These are phyloP conservation scores for Vitellaria paradoxa DNA, from an alignment of 179 eudicot species.

Conservation along the genomic window DNA sequence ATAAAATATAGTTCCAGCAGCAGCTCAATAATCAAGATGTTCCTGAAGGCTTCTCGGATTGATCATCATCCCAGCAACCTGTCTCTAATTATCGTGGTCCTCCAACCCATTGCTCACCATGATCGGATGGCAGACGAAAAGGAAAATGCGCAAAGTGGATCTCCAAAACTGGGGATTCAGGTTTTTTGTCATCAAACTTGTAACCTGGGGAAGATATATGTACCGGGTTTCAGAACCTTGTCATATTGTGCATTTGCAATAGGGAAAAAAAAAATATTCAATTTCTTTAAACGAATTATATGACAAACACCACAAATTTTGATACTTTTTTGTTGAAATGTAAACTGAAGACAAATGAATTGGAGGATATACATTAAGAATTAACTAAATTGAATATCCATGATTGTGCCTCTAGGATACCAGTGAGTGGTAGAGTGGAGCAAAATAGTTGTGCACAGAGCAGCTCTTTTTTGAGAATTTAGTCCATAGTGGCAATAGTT, in stretches of 20 bases:
- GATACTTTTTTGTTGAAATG: not conserved
- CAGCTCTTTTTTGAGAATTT: no score
- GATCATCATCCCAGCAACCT: not conserved
- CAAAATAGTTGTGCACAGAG: no score
- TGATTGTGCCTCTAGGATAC: no score
- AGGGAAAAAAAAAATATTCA: not conserved
- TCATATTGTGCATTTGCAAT: not conserved
- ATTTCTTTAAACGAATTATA: not conserved
- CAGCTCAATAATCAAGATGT: not conserved
- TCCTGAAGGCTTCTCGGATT: not conserved
- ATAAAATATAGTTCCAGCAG: not conserved
- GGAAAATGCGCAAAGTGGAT: conserved; percentile 93
- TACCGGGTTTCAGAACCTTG: conserved; percentile 4
- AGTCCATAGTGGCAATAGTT: no score
- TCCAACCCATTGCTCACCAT: conserved; percentile 32
- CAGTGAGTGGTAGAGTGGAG: not conserved
- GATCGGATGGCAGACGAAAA: conserved; percentile 56
- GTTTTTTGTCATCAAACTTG: conserved; percentile 81
- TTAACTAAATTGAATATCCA: not conserved
- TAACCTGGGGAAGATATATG: conserved; percentile 53
- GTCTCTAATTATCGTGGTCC: conserved; percentile 11
- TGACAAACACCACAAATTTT: not conserved
- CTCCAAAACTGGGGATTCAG: conserved; percentile 53
- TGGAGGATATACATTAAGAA: not conserved
- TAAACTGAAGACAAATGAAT: not conserved